Conservation (phyloP, 495 filamentous ascomycete species). For the Antarctomyces pellizariae region DNA sequence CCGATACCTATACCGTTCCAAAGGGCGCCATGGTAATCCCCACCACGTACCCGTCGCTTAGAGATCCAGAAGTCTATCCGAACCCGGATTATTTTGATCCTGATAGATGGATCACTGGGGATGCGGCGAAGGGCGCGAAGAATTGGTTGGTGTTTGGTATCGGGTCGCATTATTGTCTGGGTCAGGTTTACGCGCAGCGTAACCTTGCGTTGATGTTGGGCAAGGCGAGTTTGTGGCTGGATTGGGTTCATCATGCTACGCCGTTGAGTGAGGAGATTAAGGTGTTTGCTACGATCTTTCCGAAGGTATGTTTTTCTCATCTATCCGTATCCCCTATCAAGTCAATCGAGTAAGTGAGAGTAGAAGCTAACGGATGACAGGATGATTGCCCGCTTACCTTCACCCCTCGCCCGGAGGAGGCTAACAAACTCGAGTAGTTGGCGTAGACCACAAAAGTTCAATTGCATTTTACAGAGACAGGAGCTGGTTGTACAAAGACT, state of each 20-base stretch:
- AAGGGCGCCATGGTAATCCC: constrained; percentile 94
- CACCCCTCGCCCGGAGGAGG: too few species aligned
- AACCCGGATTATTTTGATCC: constrained; percentile 76
- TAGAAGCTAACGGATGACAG: constrained; percentile 12
- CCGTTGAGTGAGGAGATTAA: constrained; percentile 76
- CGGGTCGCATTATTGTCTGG: constrained; percentile 90
- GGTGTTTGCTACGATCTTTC: constrained; percentile 96
- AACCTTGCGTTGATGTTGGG: constrained; percentile 84
- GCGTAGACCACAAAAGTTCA: too few species aligned
- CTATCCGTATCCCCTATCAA: neutral
- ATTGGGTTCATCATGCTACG: constrained; percentile 80
- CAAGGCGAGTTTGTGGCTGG: constrained; percentile 72
- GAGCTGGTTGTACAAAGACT: too few species aligned
- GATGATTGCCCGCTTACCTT: constrained; percentile 49
- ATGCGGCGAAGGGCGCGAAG: constrained; percentile 65
- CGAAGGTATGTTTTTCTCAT: constrained; percentile 39
- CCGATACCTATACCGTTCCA: constrained; percentile 63
- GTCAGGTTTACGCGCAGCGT: constrained; percentile 77
- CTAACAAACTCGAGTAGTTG: too few species aligned
- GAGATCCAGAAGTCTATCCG: constrained; percentile 81
- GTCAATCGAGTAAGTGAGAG: constrained; percentile 11
- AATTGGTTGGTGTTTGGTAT: constrained; percentile 96
- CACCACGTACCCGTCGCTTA: constrained; percentile 69
- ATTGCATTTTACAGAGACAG: too few species aligned
- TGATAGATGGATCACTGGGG: constrained; percentile 78